Conservation (phyloP, 2,329 filamentous ascomycete species). For the Fusarium luffae region DNA sequence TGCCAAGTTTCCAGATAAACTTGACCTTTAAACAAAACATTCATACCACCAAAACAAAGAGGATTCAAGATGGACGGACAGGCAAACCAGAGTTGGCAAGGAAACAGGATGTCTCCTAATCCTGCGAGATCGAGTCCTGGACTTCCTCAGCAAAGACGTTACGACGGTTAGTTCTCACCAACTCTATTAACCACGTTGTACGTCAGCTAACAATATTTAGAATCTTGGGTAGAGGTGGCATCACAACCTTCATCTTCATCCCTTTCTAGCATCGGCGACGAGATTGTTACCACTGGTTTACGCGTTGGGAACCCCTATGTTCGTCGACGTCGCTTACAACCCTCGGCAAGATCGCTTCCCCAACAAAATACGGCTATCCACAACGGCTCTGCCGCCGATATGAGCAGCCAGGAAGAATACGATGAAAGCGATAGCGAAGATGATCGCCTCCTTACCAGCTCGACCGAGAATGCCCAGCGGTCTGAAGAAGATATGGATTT, state of each 20-base stretch:
- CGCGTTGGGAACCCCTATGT: constrained; percentile 75
- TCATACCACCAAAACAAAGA: constrained; percentile 10
- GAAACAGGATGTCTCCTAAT: constrained; percentile 41
- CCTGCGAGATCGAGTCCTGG: constrained; percentile 48
- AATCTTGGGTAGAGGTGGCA: constrained; percentile 96
- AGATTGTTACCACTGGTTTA: constrained; percentile 90
- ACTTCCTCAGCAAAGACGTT: constrained; percentile 49
- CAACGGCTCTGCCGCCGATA: constrained; percentile 57
- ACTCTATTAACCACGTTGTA: not conserved
- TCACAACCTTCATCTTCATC: constrained; percentile 96
- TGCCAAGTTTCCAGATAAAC: constrained; percentile 26
- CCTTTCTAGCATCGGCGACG: constrained; percentile 84
- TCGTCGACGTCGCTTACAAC: constrained; percentile 65
- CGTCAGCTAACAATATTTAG: constrained; percentile 59
- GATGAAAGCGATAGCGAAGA: constrained; percentile 94
- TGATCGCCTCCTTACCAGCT: constrained; percentile 72
- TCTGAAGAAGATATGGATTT: constrained; percentile 54
- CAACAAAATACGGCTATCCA: constrained; percentile 57
- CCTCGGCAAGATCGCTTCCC: constrained; percentile 48
- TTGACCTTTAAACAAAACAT: constrained; percentile 10
- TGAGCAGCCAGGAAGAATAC: constrained; percentile 92
- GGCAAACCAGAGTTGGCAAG: constrained; percentile 43
- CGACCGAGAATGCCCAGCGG: constrained; percentile 62
- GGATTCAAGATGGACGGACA: constrained; percentile 45
- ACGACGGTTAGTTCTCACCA: constrained; percentile 49